phyloP scores from a whole-genome alignment of 192 early-diverging fungal genomes.

The Linderina pennispora region DNA sequence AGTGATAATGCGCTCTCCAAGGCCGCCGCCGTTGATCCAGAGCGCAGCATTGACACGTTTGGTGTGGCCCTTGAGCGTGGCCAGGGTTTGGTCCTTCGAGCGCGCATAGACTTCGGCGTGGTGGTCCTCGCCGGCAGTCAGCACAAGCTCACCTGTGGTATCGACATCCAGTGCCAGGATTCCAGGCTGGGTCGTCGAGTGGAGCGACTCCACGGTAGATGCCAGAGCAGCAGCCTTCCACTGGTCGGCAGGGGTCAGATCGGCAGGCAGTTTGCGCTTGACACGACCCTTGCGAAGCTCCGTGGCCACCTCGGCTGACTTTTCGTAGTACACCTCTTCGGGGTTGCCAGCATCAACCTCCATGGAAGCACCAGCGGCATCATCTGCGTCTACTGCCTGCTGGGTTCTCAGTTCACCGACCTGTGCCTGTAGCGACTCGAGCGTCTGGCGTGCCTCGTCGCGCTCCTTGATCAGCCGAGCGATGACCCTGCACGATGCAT shows the following conservation, averaged over 20 bases:
- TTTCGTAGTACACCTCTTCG: constrained; percentile 21
- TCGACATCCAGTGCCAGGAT: constrained; percentile 57
- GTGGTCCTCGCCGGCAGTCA: constrained; percentile 80
- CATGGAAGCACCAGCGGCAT: constrained; percentile 3
- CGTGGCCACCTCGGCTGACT: constrained; percentile 36
- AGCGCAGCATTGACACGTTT: constrained; percentile 71
- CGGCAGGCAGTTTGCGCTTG: constrained; percentile 82
- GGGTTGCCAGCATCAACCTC: constrained; percentile 21
- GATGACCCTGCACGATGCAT: constrained; percentile 93
- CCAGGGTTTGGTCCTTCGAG: constrained; percentile 55
- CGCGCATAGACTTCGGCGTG: constrained; percentile 67
- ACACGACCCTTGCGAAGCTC: constrained; percentile 62
- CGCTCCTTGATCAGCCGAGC: constrained; percentile 86
- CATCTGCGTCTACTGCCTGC: not conserved
- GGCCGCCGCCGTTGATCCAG: constrained; percentile 41
- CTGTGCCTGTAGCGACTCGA: constrained; percentile 20
- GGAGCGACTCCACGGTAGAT: constrained; percentile 54
- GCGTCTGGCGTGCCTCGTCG: constrained; percentile 74
- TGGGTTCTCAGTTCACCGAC: not conserved
- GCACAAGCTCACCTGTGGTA: constrained; percentile 50
- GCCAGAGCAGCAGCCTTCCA: constrained; percentile 54
- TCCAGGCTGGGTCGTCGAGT: constrained; percentile 67
- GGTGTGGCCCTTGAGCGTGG: constrained; percentile 74
- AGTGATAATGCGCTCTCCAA: constrained; percentile 56
- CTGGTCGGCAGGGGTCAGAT: constrained; percentile 59